Evolutionary conservation across 208 protist genomes (phyloP).

Genomic region (Acanthamoeba pearcei): DNA sequence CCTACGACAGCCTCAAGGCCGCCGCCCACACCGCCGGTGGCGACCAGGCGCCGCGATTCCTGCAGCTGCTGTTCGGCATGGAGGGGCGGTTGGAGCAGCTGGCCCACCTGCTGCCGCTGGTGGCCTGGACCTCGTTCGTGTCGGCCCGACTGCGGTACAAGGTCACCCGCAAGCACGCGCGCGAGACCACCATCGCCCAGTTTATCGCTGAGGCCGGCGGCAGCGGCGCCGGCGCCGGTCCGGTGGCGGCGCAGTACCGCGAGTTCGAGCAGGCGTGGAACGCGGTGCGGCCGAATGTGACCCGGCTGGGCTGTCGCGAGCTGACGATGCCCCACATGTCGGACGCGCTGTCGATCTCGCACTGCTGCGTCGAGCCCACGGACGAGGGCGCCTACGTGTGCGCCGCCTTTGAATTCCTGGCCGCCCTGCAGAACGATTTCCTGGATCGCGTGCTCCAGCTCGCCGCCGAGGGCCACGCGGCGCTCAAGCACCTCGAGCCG

Average conservation of each 20-base stretch:
- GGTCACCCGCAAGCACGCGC: conserved; percentile 9
- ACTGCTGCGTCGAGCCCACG: conserved; percentile 7
- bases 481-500: conserved; percentile 5
- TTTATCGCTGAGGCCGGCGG: not conserved
- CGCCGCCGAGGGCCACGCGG: conserved; percentile 15
- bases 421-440: conserved; percentile 13
- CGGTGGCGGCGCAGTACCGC: not conserved
- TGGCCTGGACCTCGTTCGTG: not conserved
- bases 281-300: not conserved
- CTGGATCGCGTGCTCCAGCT: conserved; percentile 12
- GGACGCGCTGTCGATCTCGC: not conserved
- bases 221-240: not conserved
- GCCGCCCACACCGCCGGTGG: not conserved
- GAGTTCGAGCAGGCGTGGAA: conserved; percentile 23
- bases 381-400: conserved; percentile 14
- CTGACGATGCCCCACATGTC: not conserved
- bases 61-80: conserved; percentile 3
- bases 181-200: conserved; percentile 16
- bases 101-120: conserved; percentile 3
- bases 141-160: conserved; percentile 9
- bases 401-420: not conserved
- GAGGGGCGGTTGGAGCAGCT: conserved; percentile 17
- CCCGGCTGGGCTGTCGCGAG: not conserved
- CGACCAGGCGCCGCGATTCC: not conserved
- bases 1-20: conserved; percentile 11